Evolutionary conservation across 768 basidiomycete genomes (phyloP).

Genomic region (Paxillus involutus): DNA sequence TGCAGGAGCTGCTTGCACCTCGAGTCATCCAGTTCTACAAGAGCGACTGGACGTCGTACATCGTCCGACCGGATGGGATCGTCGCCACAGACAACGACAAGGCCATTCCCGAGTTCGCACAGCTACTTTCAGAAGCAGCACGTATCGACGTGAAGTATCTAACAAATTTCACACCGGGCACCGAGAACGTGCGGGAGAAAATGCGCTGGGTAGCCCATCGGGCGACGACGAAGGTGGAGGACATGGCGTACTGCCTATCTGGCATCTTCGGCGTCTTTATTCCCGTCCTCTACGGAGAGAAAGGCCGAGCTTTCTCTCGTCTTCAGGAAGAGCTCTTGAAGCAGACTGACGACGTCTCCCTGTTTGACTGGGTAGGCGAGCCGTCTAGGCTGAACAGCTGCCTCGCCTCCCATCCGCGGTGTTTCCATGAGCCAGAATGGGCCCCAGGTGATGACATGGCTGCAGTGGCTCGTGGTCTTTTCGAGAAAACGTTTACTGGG

Average conservation of each 20-base stretch:
- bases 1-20: background rate
- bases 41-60: background rate
- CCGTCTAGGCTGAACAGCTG: conserved; percentile 2
- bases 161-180: background rate
- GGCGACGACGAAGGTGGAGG: background rate
- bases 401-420: conserved; percentile 6
- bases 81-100: background rate
- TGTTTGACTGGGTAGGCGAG: conserved; percentile 10
- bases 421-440: background rate
- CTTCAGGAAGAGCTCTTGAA: conserved; percentile 4
- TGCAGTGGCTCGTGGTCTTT: background rate
- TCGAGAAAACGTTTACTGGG: background rate
- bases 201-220: background rate
- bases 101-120: background rate
- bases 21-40: background rate
- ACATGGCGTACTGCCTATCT: background rate
- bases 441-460: background rate
- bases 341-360: conserved; percentile 1
- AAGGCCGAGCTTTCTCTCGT: conserved; percentile 4
- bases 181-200: background rate
- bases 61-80: background rate
- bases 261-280: background rate
- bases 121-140: background rate
- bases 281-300: background rate
- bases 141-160: background rate